A percentile compares a stretch with the other conserved stretches of the same genome.
These are phyloP conservation scores for Podaxis sp. DNA, from an alignment of 768 basidiomycete genomes.

Conservation along the genomic window DNA sequence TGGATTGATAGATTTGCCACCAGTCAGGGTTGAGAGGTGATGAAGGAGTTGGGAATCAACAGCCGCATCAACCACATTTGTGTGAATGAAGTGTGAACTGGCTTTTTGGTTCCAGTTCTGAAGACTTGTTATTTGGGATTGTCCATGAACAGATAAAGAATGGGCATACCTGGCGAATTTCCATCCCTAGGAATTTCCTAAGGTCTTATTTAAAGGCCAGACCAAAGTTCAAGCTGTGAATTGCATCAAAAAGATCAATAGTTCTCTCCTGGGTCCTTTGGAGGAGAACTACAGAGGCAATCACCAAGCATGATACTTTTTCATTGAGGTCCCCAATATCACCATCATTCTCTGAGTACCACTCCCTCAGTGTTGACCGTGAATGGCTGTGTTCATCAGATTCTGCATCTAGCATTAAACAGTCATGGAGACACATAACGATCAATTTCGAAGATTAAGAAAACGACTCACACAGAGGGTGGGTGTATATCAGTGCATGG, in stretches of 20 bases:
- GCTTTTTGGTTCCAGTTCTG: neutral
- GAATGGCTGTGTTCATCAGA: neutral
- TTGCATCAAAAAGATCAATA: neutral
- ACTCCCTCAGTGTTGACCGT: neutral
- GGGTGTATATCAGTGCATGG: neutral
- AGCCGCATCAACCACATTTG: neutral
- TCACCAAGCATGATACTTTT: neutral
- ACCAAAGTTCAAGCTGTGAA: neutral
- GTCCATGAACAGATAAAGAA: neutral
- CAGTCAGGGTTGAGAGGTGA: neutral
- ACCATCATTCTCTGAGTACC: neutral
- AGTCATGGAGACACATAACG: neutral
- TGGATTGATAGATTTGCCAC: slow-evolving; percentile 1
- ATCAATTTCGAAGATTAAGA: neutral
- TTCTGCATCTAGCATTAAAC: neutral
- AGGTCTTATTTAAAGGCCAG: neutral
- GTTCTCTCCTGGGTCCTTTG: neutral
- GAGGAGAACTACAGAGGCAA: neutral
- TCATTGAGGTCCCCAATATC: neutral
- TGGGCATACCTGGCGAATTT: neutral
- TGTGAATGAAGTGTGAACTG: neutral
- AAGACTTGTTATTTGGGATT: neutral
- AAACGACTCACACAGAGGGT: neutral
- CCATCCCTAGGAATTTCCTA: neutral
- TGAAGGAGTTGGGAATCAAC: neutral